Evolutionary conservation across 495 filamentous ascomycete species (phyloP), one percentile per base, ranked within the genome.

Genomic region (Penicillium manginii): DNA sequence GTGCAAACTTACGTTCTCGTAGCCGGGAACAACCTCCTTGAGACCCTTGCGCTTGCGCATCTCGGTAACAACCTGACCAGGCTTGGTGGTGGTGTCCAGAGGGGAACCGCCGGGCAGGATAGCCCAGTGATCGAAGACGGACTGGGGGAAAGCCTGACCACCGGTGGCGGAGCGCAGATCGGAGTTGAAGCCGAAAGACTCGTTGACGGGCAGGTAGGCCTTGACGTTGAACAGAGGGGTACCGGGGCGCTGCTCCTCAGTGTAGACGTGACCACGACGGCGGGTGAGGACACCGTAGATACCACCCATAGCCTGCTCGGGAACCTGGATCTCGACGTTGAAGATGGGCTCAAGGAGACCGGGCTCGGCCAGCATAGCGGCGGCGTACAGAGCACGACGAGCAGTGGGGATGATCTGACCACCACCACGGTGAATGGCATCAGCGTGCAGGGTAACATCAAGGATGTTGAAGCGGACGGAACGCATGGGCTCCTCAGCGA

Each of bases 161-260:
- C 89, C 90, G 62, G 94, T 99, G 74, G 85, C 84, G 64, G 86
- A 85, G 73, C 94, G 93, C 68, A 99, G 92, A 85, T 98, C 94
- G 76, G 85, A 90, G 74, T 92, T 94, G 90, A 98, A 98, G 80
- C 94, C 96, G 87, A 99, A 99, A 12, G 94, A 99, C 86, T 99
- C 94, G 84, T 96, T 93, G 86, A 98, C 92, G 76, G 94, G 94
- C 57, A 99, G 83, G 83, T 97, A 99, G 61, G 94, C 92, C 88
- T 98, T 98, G 85, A 99, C 89, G 79, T 88, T 98, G 90, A 98
- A 98, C 50, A 99, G 90, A 80, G 96, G 96, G 74, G 96, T 99
- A 75, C 94, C 94, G 61, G 93, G 90, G 66, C 94, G 91, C 84
- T 99, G 94, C 83, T 94, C 91, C 84, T 99, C 94, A 67, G 83